A percentile compares a stretch with the other conserved stretches of the same genome.
These are phyloP conservation scores for Colletotrichum chrysophilum DNA, from an alignment of 2,329 filamentous ascomycete species.

Conservation along the genomic window DNA sequence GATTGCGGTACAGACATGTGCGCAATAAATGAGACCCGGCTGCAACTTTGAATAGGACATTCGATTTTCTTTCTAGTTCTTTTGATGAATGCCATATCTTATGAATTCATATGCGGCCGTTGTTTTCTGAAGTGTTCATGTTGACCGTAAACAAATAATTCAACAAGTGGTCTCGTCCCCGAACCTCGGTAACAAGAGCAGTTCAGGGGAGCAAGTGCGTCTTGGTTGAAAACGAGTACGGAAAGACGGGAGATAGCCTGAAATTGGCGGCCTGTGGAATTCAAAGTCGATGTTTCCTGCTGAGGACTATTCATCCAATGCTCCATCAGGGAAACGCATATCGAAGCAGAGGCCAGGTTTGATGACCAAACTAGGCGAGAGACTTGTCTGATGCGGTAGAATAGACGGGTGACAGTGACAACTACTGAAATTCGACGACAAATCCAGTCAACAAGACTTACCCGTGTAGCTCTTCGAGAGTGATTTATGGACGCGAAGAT, in stretches of 20 bases:
- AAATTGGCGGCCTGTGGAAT: neutral
- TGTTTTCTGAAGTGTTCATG: neutral
- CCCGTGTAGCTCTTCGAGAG: neutral
- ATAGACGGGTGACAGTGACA: neutral
- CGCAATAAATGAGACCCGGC: neutral
- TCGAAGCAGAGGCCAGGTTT: neutral
- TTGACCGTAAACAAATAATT: neutral
- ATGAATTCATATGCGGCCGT: neutral
- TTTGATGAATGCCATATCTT: neutral
- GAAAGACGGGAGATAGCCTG: neutral
- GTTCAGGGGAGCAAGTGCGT: neutral
- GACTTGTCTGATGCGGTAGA: neutral
- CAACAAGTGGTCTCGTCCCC: neutral
- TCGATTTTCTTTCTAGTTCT: neutral
- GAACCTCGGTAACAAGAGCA: neutral
- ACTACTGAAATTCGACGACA: neutral
- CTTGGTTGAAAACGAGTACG: too few species aligned
- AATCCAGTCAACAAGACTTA: neutral
- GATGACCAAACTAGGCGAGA: neutral
- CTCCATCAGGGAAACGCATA: too few species aligned
- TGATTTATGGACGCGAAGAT: neutral
- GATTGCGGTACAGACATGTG: neutral
- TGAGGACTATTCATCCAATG: accelerated
- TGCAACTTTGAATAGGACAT: too few species aligned
- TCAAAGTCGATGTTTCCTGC: too few species aligned